These are phyloP conservation scores for Aquilaria yunnanensis DNA, from an alignment of 345 rosid species.

Conservation along the genomic window DNA sequence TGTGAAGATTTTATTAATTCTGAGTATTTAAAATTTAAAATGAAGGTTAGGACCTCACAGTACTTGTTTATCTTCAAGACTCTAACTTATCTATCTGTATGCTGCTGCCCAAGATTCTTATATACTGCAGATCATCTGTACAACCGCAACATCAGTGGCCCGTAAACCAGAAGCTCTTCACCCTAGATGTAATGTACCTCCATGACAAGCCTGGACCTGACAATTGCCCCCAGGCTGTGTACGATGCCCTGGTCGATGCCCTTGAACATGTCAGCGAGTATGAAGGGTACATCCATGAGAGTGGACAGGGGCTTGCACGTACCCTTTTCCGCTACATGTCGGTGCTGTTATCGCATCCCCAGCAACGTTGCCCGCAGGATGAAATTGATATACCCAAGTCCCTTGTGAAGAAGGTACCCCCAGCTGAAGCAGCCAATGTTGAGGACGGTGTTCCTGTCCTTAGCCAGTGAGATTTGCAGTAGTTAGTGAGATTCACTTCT, in stretches of 20 bases:
- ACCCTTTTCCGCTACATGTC: conserved; percentile 64
- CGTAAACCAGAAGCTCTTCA: conserved; percentile 66
- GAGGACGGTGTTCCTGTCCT: conserved; percentile 41
- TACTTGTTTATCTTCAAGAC: too few relatives aligned
- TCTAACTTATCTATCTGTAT: neutral
- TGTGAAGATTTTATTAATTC: too few relatives aligned
- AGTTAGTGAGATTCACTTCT: too few relatives aligned
- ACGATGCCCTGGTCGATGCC: conserved; percentile 66
- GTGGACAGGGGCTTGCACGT: conserved; percentile 66
- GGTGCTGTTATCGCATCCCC: conserved; percentile 69
- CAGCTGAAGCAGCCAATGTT: conserved; percentile 36
- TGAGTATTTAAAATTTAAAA: too few relatives aligned
- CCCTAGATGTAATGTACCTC: conserved; percentile 86
- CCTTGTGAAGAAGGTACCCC: conserved; percentile 50
- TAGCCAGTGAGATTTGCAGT: conserved; percentile 35
- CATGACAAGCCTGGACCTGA: conserved; percentile 88
- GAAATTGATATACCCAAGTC: conserved; percentile 71
- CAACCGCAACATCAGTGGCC: conserved; percentile 76
- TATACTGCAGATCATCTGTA: conserved; percentile 82
- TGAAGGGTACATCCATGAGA: conserved; percentile 83
- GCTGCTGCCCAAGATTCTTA: conserved; percentile 38
- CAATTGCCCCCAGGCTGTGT: conserved; percentile 86
- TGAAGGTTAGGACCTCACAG: too few relatives aligned
- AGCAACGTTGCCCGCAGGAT: conserved; percentile 79
- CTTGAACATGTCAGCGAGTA: conserved; percentile 78